Percentiles rank a stretch among this genome's conserved stretches.
Evolutionary conservation across 2,329 filamentous ascomycete species (phyloP).

Genomic region (Neofusicoccum sp.): DNA sequence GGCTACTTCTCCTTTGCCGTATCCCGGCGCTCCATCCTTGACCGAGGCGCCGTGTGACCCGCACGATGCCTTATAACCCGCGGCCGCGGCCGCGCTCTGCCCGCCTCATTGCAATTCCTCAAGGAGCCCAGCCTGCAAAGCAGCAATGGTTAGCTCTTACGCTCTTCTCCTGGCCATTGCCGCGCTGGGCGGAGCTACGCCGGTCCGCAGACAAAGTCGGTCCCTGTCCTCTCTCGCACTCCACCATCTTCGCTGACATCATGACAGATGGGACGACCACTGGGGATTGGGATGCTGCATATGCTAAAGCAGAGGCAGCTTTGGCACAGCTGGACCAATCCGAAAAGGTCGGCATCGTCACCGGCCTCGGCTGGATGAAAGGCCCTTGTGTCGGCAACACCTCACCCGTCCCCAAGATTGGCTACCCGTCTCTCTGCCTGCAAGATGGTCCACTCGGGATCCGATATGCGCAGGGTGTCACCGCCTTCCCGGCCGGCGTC

Average conservation of each 20-base stretch:
- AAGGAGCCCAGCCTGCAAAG: too few species aligned
- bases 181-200: not conserved
- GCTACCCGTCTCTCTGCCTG: constrained; percentile 38
- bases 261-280: not conserved
- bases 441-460: constrained; percentile 42
- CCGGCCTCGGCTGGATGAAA: constrained; percentile 34
- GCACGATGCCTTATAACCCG: not conserved
- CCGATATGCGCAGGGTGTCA: constrained; percentile 36
- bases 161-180: not conserved
- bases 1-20: not conserved
- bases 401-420: constrained; percentile 33
- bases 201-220: not conserved
- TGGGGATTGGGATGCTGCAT: constrained; percentile 37
- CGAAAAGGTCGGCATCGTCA: constrained; percentile 42
- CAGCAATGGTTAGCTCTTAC: not conserved
- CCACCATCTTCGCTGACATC: not conserved
- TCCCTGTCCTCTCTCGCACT: not conserved
- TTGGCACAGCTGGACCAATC: constrained; percentile 38
- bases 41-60: not conserved
- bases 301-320: constrained; percentile 39
- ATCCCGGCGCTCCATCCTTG: not conserved
- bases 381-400: constrained; percentile 39
- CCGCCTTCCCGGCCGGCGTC: constrained; percentile 41
- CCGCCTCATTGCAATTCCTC: not conserved
- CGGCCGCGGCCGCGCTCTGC: not conserved